These are phyloP conservation scores for Mycena albidolilacea DNA, from an alignment of 768 basidiomycete genomes.

Conservation along the genomic window DNA sequence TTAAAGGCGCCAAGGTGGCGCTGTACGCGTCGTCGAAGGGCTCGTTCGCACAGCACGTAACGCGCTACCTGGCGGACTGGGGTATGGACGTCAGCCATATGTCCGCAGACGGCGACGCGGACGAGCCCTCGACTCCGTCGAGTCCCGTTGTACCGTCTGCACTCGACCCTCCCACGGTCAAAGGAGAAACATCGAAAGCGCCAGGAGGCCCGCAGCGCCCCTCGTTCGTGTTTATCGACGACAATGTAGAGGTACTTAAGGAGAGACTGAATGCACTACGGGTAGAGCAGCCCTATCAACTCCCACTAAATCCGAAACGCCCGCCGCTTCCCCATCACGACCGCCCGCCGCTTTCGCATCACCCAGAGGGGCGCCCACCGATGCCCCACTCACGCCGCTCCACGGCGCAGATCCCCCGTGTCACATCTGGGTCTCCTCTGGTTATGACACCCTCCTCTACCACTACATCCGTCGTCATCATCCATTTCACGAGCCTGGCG, in stretches of 20 bases:
- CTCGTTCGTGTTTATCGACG: conserved; percentile 94
- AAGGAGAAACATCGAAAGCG: conserved; percentile 22
- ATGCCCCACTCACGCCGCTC: conserved; percentile 85
- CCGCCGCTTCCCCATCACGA: conserved; percentile 80
- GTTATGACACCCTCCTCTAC: conserved; percentile 32
- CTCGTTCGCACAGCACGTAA: conserved; percentile 92
- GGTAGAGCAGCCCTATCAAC: conserved; percentile 63
- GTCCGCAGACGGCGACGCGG: conserved; percentile 67
- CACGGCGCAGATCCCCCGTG: conserved; percentile 81
- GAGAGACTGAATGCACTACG: conserved; percentile 80
- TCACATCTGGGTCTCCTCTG: conserved; percentile 50
- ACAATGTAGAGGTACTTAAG: conserved; percentile 86
- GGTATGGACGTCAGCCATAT: conserved; percentile 93
- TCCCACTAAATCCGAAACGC: conserved; percentile 65
- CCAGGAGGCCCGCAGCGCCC: conserved; percentile 39
- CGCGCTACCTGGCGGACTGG: conserved; percentile 94
- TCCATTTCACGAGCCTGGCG: conserved; percentile 93
- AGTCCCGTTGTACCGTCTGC: conserved; percentile 31
- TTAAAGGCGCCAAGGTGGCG: conserved; percentile 87
- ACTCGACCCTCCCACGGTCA: conserved; percentile 27
- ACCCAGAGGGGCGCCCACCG: conserved; percentile 69
- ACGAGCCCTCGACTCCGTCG: conserved; percentile 34
- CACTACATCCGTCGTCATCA: conserved; percentile 66
- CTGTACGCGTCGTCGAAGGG: conserved; percentile 91
- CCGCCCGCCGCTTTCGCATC: conserved; percentile 79